phyloP scores from a whole-genome alignment of 2,329 filamentous ascomycete species.

The Cladophialophora carrionii region DNA sequence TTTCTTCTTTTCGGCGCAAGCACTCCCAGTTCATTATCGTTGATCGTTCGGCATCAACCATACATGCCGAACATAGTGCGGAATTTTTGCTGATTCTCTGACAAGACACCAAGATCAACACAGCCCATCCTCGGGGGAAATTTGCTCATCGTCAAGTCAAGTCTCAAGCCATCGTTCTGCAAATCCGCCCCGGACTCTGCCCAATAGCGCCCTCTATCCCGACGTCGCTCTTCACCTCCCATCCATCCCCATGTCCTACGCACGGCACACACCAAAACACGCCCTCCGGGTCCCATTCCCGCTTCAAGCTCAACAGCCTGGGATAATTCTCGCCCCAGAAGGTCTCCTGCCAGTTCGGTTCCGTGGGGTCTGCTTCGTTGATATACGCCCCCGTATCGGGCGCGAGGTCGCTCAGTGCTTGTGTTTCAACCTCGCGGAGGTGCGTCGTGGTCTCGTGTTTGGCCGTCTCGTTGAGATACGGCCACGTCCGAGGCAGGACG shows the following conservation, averaged over 20 bases:
- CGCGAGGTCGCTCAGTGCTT: conserved; percentile 39
- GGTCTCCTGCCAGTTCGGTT: conserved; percentile 46
- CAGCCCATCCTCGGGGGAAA: not conserved
- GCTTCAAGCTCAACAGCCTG: conserved; percentile 41
- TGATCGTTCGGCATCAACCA: not conserved
- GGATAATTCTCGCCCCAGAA: conserved; percentile 48
- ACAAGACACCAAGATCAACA: not conserved
- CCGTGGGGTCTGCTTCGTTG: conserved; percentile 46
- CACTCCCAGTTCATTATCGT: not conserved
- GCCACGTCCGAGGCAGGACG: conserved; percentile 31
- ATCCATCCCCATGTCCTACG: conserved; percentile 40
- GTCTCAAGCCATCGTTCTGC: conserved; percentile 5
- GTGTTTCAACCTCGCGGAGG: conserved; percentile 30
- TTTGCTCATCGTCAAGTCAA: not conserved
- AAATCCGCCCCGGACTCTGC: conserved; percentile 29
- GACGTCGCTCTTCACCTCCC: conserved; percentile 31
- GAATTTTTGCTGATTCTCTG: not conserved
- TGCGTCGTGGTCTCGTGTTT: conserved; percentile 26
- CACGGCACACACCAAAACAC: conserved; percentile 40
- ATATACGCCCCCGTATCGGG: conserved; percentile 40
- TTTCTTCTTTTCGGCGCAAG: not conserved
- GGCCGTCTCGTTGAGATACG: conserved; percentile 28
- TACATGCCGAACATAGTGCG: too few relatives aligned
- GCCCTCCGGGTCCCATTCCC: conserved; percentile 41
- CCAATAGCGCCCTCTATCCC: conserved; percentile 28